phyloP scores from a whole-genome alignment of 2,329 filamentous ascomycete species.

The Colletotrichum sp. region DNA sequence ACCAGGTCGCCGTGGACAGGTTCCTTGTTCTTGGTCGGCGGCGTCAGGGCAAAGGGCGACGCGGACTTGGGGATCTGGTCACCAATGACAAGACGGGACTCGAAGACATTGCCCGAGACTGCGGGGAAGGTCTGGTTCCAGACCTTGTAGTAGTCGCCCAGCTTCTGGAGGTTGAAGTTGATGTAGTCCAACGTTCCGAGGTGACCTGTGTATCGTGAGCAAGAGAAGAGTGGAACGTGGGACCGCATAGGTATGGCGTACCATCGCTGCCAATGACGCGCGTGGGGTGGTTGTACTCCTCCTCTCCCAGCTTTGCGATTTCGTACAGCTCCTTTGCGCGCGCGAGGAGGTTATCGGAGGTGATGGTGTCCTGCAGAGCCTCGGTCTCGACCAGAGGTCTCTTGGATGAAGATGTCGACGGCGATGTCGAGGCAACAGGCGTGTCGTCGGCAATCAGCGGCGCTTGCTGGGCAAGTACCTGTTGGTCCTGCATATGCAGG shows the following conservation, averaged over 20 bases:
- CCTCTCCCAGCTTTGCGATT: conserved; percentile 62
- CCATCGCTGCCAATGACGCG: conserved; percentile 73
- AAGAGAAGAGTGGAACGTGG: not conserved
- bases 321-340: conserved; percentile 67
- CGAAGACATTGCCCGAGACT: conserved; percentile 63
- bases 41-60: conserved; percentile 68
- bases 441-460: conserved; percentile 15
- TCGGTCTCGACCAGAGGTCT: conserved; percentile 56
- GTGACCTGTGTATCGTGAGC: conserved; percentile 54
- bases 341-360: conserved; percentile 57
- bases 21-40: conserved; percentile 65
- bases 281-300: conserved; percentile 71
- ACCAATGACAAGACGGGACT: conserved; percentile 63
- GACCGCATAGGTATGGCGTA: conserved; percentile 29
- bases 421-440: not conserved
- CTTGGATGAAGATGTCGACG: conserved; percentile 18
- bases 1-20: conserved; percentile 65
- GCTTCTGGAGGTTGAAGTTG: conserved; percentile 54
- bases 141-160: conserved; percentile 66
- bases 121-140: conserved; percentile 70
- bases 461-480: conserved; percentile 7
- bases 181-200: conserved; percentile 69
- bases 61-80: conserved; percentile 55
- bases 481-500: conserved; percentile 8
- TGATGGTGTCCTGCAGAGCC: conserved; percentile 62